phyloP scores from a whole-genome alignment of 805 yeast genomes.

The Ogataea kodamae region DNA sequence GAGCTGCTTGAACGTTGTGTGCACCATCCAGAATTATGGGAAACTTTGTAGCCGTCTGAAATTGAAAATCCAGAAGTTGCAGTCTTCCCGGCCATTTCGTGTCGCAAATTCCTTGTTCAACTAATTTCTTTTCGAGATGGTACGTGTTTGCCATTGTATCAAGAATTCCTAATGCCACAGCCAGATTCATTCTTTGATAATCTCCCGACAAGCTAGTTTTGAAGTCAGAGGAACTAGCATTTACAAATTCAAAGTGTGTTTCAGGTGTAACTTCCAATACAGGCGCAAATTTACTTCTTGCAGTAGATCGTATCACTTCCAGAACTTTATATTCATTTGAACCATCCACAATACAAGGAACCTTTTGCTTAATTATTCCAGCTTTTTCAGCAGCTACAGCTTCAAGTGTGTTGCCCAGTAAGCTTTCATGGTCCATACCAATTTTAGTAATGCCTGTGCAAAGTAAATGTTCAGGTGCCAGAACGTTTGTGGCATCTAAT shows the following conservation, averaged over 20 bases:
- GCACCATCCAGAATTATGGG: slow-evolving; percentile 80
- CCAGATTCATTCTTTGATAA: slow-evolving; percentile 68
- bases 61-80: slow-evolving; percentile 44
- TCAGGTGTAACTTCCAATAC: slow-evolving; percentile 9
- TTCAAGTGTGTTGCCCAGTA: slow-evolving; percentile 63
- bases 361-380: slow-evolving; percentile 67
- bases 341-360: slow-evolving; percentile 71
- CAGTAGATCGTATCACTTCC: slow-evolving; percentile 38
- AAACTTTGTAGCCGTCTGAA: slow-evolving; percentile 24
- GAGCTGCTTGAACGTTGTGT: slow-evolving; percentile 83
- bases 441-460: slow-evolving; percentile 79
- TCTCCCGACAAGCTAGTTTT: slow-evolving; percentile 62
- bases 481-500: slow-evolving; percentile 82
- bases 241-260: slow-evolving; percentile 3
- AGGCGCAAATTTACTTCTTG: slow-evolving; percentile 35
- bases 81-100: slow-evolving; percentile 88
- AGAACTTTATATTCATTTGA: slow-evolving; percentile 54
- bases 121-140: slow-evolving; percentile 24
- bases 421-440: slow-evolving; percentile 78
- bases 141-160: slow-evolving; percentile 33
- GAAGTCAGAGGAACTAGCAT: slow-evolving; percentile 17
- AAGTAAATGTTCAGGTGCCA: slow-evolving; percentile 41
- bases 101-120: slow-evolving; percentile 48
- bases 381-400: slow-evolving; percentile 80
- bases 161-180: slow-evolving; percentile 60